Conservation (phyloP, 2,329 filamentous ascomycete genomes). For the Aspergillus piperis region DNA sequence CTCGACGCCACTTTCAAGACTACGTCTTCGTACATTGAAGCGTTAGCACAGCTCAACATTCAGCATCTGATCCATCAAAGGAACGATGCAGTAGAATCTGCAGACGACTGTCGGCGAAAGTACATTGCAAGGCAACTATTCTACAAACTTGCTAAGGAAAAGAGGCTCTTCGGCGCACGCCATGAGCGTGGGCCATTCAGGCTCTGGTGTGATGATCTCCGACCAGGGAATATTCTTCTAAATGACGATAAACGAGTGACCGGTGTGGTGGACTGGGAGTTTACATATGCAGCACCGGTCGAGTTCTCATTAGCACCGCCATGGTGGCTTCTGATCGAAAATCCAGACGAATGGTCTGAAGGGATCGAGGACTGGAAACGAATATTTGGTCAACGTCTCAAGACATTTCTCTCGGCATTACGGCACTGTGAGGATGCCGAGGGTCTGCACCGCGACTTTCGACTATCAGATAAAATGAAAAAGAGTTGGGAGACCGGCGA, state of each 20-base stretch:
- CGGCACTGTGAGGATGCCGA: neutral
- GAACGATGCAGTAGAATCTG: conserved; percentile 39
- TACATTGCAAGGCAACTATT: conserved; percentile 23
- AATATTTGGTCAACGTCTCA: neutral
- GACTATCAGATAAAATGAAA: neutral
- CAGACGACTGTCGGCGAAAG: conserved; percentile 25
- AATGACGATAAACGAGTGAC: conserved; percentile 12
- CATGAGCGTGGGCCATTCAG: conserved; percentile 25
- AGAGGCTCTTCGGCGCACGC: neutral
- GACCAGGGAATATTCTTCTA: conserved; percentile 18
- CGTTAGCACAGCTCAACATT: conserved; percentile 47
- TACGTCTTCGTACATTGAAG: conserved; percentile 41
- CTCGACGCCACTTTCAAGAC: conserved; percentile 24
- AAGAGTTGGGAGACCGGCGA: neutral
- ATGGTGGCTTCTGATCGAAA: conserved; percentile 15
- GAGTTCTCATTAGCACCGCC: conserved; percentile 20
- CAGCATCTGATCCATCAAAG: conserved; percentile 41
- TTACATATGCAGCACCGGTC: conserved; percentile 20
- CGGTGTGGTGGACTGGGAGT: conserved; percentile 24
- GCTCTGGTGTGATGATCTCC: conserved; percentile 25
- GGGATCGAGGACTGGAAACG: neutral
- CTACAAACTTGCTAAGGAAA: conserved; percentile 21
- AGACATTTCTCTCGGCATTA: neutral
- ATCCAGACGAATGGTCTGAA: neutral
- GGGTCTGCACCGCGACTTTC: rapidly evolving